phyloP scores from a whole-genome alignment of 2,329 filamentous ascomycete genomes.

The Sarocladiaceae sp. region DNA sequence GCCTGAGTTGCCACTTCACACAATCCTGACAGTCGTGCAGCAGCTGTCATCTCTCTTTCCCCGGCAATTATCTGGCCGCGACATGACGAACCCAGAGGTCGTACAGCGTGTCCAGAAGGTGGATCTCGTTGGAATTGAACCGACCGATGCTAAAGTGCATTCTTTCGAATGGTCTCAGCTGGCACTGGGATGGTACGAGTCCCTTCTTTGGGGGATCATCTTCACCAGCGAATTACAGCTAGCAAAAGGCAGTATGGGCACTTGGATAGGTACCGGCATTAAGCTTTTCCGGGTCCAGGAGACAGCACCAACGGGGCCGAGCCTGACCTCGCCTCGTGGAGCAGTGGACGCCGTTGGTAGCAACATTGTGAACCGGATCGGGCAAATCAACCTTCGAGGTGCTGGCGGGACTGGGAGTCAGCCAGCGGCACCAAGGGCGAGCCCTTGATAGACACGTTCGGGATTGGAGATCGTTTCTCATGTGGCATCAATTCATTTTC shows the following conservation, averaged over 20 bases:
- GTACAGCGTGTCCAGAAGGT: conserved; percentile 55
- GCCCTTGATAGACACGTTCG: neutral
- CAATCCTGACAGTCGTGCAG: conserved; percentile 72
- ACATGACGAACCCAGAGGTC: conserved; percentile 38
- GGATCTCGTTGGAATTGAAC: conserved; percentile 68
- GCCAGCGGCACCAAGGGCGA: conserved; percentile 4
- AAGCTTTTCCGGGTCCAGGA: conserved; percentile 88
- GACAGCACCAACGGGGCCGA: conserved; percentile 73
- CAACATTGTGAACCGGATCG: conserved; percentile 82
- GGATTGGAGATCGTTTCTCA: neutral
- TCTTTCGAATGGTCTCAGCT: conserved; percentile 93
- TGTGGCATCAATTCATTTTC: neutral
- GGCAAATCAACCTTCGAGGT: conserved; percentile 69
- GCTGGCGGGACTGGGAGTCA: conserved; percentile 20
- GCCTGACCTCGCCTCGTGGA: conserved; percentile 77
- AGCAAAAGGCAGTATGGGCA: conserved; percentile 78
- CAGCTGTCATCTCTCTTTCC: conserved; percentile 58
- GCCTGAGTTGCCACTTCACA: conserved; percentile 85
- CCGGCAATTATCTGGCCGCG: conserved; percentile 40
- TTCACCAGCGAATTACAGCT: conserved; percentile 89
- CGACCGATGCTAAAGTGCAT: conserved; percentile 71
- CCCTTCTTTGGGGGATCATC: conserved; percentile 87
- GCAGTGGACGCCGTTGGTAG: conserved; percentile 92
- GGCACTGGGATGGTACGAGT: conserved; percentile 93
- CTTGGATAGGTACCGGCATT: conserved; percentile 90